Evolutionary conservation across 2,329 filamentous ascomycete species (phyloP).

Genomic region (Botryotinia convoluta): DNA sequence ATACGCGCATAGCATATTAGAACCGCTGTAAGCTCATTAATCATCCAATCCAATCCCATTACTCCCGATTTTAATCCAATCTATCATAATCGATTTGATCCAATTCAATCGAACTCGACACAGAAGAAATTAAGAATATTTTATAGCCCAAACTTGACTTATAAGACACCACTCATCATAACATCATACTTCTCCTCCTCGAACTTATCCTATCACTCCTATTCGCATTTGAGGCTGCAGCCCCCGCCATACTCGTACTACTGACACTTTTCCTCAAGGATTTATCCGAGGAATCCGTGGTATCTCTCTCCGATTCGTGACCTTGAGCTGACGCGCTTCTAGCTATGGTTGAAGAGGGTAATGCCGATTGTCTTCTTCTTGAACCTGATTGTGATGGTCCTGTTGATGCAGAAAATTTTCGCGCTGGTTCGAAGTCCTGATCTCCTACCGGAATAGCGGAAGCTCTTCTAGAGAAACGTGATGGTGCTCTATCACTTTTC

Average conservation of each 20-base stretch:
- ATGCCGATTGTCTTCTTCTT: constrained; percentile 35
- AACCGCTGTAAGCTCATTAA: constrained; percentile 13
- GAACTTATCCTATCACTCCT: constrained; percentile 35
- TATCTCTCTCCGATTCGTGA: constrained; percentile 21
- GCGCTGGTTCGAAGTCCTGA: constrained; percentile 32
- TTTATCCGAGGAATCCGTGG: constrained; percentile 24
- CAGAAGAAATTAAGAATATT: constrained; percentile 19
- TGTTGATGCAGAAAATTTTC: constrained; percentile 27
- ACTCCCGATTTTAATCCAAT: constrained; percentile 7
- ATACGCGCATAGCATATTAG: not conserved
- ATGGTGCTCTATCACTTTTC: constrained; percentile 26
- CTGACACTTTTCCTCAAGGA: constrained; percentile 28
- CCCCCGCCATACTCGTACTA: constrained; percentile 22
- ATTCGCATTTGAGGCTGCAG: constrained; percentile 18
- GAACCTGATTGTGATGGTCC: constrained; percentile 32
- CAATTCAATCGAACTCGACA: not conserved
- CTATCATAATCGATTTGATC: not conserved
- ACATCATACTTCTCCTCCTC: constrained; percentile 40
- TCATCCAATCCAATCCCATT: constrained; percentile 7
- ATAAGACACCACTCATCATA: constrained; percentile 37
- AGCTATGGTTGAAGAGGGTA: constrained; percentile 25
- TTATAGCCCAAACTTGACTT: constrained; percentile 11
- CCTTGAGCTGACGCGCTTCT: constrained; percentile 24
- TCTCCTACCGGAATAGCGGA: constrained; percentile 24
- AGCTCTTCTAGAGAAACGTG: constrained; percentile 32